These are phyloP conservation scores for Cryphonectria radicalis DNA, from an alignment of 2,329 filamentous ascomycete species.

Conservation along the genomic window DNA sequence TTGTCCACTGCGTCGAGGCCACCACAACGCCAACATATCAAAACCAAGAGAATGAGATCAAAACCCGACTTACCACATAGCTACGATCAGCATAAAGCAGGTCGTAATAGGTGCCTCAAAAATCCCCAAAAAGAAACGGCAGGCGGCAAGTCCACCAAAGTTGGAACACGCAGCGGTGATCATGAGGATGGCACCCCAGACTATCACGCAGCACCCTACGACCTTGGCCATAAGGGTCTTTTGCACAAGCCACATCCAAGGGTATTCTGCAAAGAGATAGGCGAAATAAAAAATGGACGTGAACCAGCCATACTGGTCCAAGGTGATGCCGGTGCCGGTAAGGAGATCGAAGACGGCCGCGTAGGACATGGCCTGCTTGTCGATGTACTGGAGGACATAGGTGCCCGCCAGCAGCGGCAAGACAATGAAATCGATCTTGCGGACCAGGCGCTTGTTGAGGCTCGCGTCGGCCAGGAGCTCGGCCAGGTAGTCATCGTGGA, in stretches of 20 bases:
- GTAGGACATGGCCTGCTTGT: constrained; percentile 59
- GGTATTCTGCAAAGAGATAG: constrained; percentile 48
- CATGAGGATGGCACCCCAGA: constrained; percentile 46
- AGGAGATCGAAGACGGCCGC: constrained; percentile 61
- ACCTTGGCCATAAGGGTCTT: constrained; percentile 43
- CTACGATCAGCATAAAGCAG: constrained; percentile 54
- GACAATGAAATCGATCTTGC: constrained; percentile 54
- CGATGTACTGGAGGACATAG: constrained; percentile 58
- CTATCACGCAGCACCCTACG: constrained; percentile 38
- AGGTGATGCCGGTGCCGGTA: constrained; percentile 50
- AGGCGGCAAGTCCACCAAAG: constrained; percentile 48
- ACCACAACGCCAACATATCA: no score
- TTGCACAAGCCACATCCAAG: constrained; percentile 42
- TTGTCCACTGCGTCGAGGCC: no score
- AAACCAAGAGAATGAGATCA: no score
- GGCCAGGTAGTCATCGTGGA: constrained; percentile 26
- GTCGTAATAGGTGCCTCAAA: constrained; percentile 55
- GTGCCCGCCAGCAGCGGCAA: constrained; percentile 57
- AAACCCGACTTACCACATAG: constrained; percentile 45
- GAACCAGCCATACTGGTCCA: constrained; percentile 57
- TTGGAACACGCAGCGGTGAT: constrained; percentile 46
- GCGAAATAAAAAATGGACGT: constrained; percentile 61
- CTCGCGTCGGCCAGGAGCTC: constrained; percentile 49
- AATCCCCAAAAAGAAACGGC: constrained; percentile 50
- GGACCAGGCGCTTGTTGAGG: constrained; percentile 38